These are phyloP conservation scores for Codiaeum variegatum DNA, from an alignment of 441 rosid genomes.

Conservation along the genomic window DNA sequence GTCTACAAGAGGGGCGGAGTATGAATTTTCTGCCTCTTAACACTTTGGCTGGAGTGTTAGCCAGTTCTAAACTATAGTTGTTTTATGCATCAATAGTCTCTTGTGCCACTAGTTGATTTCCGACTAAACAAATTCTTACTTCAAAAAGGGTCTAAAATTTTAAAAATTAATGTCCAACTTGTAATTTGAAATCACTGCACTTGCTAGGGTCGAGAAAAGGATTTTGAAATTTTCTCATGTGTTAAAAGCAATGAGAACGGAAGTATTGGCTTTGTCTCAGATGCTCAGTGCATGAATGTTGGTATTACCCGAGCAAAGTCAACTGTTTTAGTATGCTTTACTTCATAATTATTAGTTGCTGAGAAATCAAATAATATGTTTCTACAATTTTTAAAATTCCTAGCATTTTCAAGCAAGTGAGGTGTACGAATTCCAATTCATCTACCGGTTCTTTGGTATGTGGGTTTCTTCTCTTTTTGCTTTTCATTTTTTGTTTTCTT, in stretches of 20 bases:
- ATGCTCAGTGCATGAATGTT: constrained; percentile 87
- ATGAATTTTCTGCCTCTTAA: neutral
- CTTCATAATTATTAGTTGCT: neutral
- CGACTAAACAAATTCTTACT: neutral
- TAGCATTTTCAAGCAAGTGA: too few species aligned
- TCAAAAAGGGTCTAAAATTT: neutral
- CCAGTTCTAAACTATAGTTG: neutral
- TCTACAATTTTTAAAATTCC: neutral
- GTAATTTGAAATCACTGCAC: neutral
- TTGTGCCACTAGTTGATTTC: neutral
- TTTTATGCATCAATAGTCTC: neutral
- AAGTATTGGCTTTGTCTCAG: constrained; percentile 76
- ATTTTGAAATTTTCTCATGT: constrained; percentile 86
- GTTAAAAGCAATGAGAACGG: constrained; percentile 71
- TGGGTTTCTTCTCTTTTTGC: too few species aligned
- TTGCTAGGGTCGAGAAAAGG: constrained; percentile 92
- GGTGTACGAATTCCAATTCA: too few species aligned
- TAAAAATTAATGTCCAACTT: neutral
- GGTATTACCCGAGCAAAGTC: constrained; percentile 93
- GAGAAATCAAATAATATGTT: constrained; percentile 41
- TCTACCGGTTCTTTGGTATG: too few species aligned
- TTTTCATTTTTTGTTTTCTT: too few species aligned
- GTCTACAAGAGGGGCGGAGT: neutral
- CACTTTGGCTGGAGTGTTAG: neutral
- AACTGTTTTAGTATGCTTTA: constrained; percentile 62